Evolutionary conservation across 2,329 filamentous ascomycete genomes (phyloP).

Genomic region (Fusarium aywerte): DNA sequence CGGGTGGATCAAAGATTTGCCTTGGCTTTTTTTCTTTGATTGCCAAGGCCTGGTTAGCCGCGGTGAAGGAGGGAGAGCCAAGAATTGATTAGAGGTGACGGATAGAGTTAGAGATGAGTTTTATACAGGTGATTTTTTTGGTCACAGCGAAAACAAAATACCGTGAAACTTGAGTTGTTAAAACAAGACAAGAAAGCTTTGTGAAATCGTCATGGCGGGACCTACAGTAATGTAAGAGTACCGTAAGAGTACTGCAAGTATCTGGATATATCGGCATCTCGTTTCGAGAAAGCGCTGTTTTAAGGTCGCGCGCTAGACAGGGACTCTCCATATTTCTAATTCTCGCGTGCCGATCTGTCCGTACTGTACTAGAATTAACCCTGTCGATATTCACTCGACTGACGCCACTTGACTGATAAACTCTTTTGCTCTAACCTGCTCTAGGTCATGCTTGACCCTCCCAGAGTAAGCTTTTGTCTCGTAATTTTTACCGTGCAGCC

Average conservation of each 20-base stretch:
- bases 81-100: neutral
- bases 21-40: constrained; percentile 9
- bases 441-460: neutral
- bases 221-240: no score
- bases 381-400: constrained; percentile 36
- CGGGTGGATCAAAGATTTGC: constrained; percentile 38
- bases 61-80: neutral
- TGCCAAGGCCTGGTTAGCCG: constrained; percentile 19
- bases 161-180: neutral
- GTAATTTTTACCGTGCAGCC: constrained; percentile 46
- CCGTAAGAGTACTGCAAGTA: constrained; percentile 27
- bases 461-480: constrained; percentile 35
- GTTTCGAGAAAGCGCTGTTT: constrained; percentile 15
- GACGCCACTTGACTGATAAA: constrained; percentile 31
- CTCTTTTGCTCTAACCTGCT: constrained; percentile 14
- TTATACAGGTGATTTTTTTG: no score
- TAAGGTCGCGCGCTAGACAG: constrained; percentile 38
- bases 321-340: constrained; percentile 43
- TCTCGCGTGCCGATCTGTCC: constrained; percentile 46
- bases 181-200: neutral
- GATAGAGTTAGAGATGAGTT: no score
- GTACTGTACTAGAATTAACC: constrained; percentile 18
- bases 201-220: constrained; percentile 36
- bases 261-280: constrained; percentile 47
- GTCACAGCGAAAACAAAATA: no score